Evolutionary conservation across 202 grass and related monocot genomes (phyloP), one percentile per base, ranked within the genome.

Genomic region (Setaria viridis): DNA sequence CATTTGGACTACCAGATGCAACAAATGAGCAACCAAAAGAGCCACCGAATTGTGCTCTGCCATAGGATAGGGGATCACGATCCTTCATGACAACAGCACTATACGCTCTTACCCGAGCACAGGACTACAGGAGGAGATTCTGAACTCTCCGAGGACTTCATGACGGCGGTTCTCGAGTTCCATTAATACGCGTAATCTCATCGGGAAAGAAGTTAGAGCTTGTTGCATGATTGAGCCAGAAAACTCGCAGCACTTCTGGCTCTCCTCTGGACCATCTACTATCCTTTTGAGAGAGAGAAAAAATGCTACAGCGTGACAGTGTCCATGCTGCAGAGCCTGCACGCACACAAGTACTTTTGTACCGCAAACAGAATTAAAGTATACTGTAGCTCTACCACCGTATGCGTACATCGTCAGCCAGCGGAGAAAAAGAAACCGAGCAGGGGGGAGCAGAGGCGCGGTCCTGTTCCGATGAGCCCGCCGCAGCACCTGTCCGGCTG

Each of bases 171-270:
- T 55, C 70, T 53, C 6, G 60, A 34, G 62, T 78, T 57, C 29
- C 35, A 58, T 68, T 35, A 58, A 76, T 67, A 56, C 19, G 25
- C 7, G 16, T 68, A 85, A 85, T 70, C 53, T 68, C 63, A 58
- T 77, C 39, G 35, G 62, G 49, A 84, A 84, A 16, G 32, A 19
- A 17, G 70, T 42, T 54, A 65, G 63, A 84, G 62, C 82, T 55
- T 67, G 4, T n/a, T 59, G 41, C 39, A 70, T 78, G 80, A 82
- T 65, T 64, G 50, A 47, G 11, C 37, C 66, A 70, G 65, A 59
- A 59, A 59, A 33, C 66, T 71, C 6, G 14, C 39, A n/a, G 39
- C 7, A 32, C 21, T 13, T 21, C n/a, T 42, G 20, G 57, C 46
- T 11, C n/a, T 9, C 5, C 59, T 72, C 62, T 72, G 79, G 35